Percentiles rank a stretch among this genome's conserved stretches.
These are phyloP conservation scores for Trichophyton equinum DNA, from an alignment of 2,329 filamentous ascomycete species.

Conservation along the genomic window DNA sequence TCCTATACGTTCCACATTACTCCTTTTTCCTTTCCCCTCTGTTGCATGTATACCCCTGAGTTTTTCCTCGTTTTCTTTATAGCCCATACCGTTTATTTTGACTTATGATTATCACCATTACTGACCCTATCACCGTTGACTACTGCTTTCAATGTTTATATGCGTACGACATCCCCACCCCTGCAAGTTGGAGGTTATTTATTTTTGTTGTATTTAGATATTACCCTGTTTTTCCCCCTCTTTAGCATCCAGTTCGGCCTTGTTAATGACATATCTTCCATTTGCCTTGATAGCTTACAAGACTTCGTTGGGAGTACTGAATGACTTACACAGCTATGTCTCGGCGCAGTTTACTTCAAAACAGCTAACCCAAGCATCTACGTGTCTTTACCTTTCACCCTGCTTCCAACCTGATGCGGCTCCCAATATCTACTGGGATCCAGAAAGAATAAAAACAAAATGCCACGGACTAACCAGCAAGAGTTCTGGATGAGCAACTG, in stretches of 20 bases:
- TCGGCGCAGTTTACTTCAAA: too few relatives aligned
- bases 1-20: not conserved
- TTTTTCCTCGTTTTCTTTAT: not conserved
- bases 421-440: too few relatives aligned
- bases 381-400: too few relatives aligned
- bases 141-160: not conserved
- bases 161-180: not conserved
- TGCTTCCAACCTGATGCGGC: too few relatives aligned
- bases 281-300: not conserved
- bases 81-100: not conserved
- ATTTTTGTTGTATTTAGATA: not conserved
- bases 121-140: not conserved
- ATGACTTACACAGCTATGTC: too few relatives aligned
- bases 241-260: not conserved
- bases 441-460: too few relatives aligned
- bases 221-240: too few relatives aligned
- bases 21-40: not conserved
- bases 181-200: not conserved
- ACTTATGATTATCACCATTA: not conserved
- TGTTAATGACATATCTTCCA: not conserved
- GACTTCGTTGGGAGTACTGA: too few relatives aligned
- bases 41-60: conserved; percentile 1
- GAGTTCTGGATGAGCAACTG: too few relatives aligned
- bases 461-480: too few relatives aligned
- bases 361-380: too few relatives aligned